Percentiles rank a stretch among this genome's conserved stretches.
phyloP scores from a whole-genome alignment of 495 filamentous ascomycete genomes.

The Annulohypoxylon maeteangense region DNA sequence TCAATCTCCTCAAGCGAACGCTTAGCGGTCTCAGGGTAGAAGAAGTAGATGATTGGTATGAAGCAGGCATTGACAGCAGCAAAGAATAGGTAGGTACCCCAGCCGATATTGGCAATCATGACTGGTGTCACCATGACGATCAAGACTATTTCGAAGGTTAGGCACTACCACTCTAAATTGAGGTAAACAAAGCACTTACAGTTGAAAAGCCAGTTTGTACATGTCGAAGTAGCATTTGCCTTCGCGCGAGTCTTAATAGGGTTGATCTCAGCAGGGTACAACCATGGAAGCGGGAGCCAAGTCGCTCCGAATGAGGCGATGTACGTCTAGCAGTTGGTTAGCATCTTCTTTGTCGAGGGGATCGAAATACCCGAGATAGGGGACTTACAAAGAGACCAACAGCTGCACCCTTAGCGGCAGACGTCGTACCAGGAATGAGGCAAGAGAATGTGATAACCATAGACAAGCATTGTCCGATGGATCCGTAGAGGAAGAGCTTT shows the following conservation, averaged over 20 bases:
- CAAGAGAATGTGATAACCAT: slow-evolving; percentile 76
- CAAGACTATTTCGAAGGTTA: slow-evolving; percentile 42
- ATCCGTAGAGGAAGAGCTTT: slow-evolving; percentile 68
- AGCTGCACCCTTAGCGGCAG: slow-evolving; percentile 49
- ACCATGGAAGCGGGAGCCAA: slow-evolving; percentile 71
- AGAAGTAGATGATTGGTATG: slow-evolving; percentile 79
- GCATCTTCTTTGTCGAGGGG: not conserved
- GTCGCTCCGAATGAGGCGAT: slow-evolving; percentile 69
- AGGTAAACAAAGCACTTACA: slow-evolving; percentile 49
- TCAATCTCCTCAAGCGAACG: slow-evolving; percentile 84
- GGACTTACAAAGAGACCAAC: slow-evolving; percentile 63
- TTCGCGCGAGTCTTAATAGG: slow-evolving; percentile 78
- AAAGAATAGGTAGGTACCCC: slow-evolving; percentile 86
- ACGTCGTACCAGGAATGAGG: slow-evolving; percentile 64
- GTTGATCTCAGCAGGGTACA: slow-evolving; percentile 65
- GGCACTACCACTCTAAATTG: slow-evolving; percentile 1
- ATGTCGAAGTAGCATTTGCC: slow-evolving; percentile 80
- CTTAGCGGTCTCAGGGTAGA: slow-evolving; percentile 77
- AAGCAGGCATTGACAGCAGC: slow-evolving; percentile 75
- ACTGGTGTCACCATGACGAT: slow-evolving; percentile 85
- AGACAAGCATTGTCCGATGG: slow-evolving; percentile 69
- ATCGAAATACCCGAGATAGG: slow-evolving; percentile 28
- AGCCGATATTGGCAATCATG: slow-evolving; percentile 72
- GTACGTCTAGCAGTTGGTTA: slow-evolving; percentile 37
- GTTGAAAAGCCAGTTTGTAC: slow-evolving; percentile 85